Conservation (phyloP, 2,329 filamentous ascomycete genomes). For the Coniochaeta sp. region DNA sequence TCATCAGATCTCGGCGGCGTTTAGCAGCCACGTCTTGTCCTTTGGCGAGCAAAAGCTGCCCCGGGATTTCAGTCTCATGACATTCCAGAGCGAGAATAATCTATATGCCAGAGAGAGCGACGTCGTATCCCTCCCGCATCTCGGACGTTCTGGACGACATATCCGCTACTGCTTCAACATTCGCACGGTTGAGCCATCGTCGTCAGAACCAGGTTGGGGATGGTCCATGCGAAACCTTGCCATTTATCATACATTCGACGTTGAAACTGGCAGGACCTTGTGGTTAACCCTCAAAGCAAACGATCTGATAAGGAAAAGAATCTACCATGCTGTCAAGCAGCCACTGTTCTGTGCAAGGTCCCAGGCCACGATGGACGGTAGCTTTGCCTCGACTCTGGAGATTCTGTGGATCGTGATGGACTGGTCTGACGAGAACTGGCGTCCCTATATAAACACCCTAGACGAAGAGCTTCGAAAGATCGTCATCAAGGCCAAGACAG, state of each 20-base stretch:
- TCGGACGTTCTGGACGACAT: not conserved
- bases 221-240: not conserved
- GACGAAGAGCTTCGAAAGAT: conserved; percentile 20
- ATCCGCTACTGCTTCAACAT: not conserved
- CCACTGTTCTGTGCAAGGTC: not conserved
- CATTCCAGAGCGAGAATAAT: no score
- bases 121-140: not conserved
- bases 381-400: not conserved
- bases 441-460: conserved; percentile 30
- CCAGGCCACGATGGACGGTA: not conserved
- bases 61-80: no score
- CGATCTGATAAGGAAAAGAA: not conserved
- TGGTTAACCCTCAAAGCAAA: not conserved
- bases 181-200: no score
- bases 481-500: not conserved
- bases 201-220: not conserved
- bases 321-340: not conserved
- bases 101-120: no score
- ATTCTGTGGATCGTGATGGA: no score
- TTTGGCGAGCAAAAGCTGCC: no score
- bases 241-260: not conserved
- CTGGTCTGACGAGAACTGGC: conserved; percentile 33
- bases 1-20: no score
- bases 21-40: no score
- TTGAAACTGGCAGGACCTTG: not conserved